Evolutionary conservation across 768 basidiomycete genomes (phyloP), one percentile per base, ranked within the genome.

Genomic region (Russula virescens): DNA sequence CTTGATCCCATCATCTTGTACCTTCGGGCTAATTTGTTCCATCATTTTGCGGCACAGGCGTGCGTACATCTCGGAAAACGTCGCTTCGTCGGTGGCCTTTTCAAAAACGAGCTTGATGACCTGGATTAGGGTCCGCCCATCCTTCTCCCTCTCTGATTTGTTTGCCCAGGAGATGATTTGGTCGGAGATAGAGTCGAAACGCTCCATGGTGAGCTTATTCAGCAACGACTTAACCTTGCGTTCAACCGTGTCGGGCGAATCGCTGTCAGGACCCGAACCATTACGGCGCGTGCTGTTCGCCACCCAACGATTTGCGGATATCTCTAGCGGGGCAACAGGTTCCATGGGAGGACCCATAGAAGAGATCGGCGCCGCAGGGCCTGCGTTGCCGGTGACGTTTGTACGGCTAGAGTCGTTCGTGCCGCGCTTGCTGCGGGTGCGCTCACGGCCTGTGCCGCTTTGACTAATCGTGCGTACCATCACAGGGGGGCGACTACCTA

Each of bases 21-120:
- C 91, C 63, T 89, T 86, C 34, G 86, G 79, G 60, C 87, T 91
- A 73, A 98, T 90, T 72, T 84, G 85, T 75, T 94, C 92, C 89
- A 95, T 91, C 85, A 98, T 89, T 82, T 94, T 91, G 67, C 92
- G 81, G 73, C 95, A 98, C 43, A 99, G 79, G 35, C 90, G 86
- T 34, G 96, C 96, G 73, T 99, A 98, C 93, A 98, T 98, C 78
- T 92, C 89, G 2, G 92, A 95, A 89, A 92, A 95, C 10, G 87
- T 84, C 47, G 92, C 92, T 73, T 97, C 95, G 73, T 97, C 94
- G 8, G 92, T 97, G 11, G 94, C 95, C 80, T 95, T 97, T 75
- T 97, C 96, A 74, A 97, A 98, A 35, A 98, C 91, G 56, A 97
- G 87, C 61, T 88, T 85, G 74, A 97, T 98, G 72, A 98, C 96